phyloP scores from a whole-genome alignment of 2,329 filamentous ascomycete species.

The Diaporthe sp. region DNA sequence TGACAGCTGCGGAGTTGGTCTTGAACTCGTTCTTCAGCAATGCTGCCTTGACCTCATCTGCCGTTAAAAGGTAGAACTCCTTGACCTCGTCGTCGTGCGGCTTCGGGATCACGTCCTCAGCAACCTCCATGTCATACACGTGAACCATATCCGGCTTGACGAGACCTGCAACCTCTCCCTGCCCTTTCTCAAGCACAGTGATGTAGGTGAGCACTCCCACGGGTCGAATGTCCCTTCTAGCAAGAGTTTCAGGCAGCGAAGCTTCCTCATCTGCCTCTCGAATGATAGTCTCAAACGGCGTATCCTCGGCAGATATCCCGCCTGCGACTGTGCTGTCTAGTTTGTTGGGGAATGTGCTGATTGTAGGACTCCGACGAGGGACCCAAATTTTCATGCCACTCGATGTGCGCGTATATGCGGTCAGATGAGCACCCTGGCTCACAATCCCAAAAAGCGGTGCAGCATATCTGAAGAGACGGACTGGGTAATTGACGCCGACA shows the following conservation, averaged over 20 bases:
- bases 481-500: conserved; percentile 45
- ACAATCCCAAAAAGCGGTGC: conserved; percentile 73
- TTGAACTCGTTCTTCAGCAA: conserved; percentile 82
- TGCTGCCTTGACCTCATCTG: conserved; percentile 70
- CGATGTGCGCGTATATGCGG: conserved; percentile 63
- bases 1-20: conserved; percentile 82
- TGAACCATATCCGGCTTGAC: conserved; percentile 79
- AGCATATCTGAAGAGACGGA: conserved; percentile 58
- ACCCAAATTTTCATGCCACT: conserved; percentile 76
- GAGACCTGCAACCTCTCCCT: conserved; percentile 50
- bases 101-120: conserved; percentile 70
- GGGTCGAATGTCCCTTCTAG: conserved; percentile 52
- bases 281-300: conserved; percentile 74
- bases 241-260: conserved; percentile 71
- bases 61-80: conserved; percentile 76
- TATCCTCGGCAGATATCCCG: conserved; percentile 74
- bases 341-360: conserved; percentile 78
- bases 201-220: too few relatives aligned
- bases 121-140: conserved; percentile 77
- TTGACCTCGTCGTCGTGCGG: conserved; percentile 86
- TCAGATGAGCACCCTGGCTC: conserved; percentile 74
- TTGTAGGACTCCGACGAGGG: conserved; percentile 72
- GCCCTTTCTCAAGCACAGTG: conserved; percentile 40
- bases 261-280: conserved; percentile 81
- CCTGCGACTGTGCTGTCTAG: conserved; percentile 83